These are phyloP conservation scores for Fusarium palustre DNA, from an alignment of 2,329 filamentous ascomycete genomes.

Conservation along the genomic window DNA sequence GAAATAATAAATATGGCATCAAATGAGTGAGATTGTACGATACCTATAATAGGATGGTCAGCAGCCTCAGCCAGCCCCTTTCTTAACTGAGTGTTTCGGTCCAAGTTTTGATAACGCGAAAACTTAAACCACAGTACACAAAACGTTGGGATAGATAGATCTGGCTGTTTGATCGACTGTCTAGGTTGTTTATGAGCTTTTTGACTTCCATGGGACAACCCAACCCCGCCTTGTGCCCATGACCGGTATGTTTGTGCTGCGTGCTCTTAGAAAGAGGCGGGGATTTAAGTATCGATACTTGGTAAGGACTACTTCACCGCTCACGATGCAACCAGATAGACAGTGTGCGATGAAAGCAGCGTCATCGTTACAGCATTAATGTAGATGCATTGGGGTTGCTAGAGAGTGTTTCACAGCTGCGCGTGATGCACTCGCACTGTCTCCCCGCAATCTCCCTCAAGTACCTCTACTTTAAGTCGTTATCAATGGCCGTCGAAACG, in stretches of 20 bases:
- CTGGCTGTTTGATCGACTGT: slow-evolving; percentile 3
- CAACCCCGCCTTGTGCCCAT: slow-evolving; percentile 46
- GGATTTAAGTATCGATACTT: slow-evolving; percentile 38
- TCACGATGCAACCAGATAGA: slow-evolving; percentile 12
- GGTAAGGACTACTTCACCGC: slow-evolving; percentile 19
- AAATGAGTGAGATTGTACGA: not conserved
- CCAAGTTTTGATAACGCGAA: not conserved
- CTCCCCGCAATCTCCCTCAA: not conserved
- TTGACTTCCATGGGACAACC: slow-evolving; percentile 24
- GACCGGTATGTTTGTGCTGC: slow-evolving; percentile 41
- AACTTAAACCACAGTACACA: not conserved
- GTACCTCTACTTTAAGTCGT: slow-evolving; percentile 39
- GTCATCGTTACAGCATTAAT: slow-evolving; percentile 39
- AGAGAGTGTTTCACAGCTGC: slow-evolving; percentile 3
- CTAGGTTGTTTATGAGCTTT: slow-evolving; percentile 16
- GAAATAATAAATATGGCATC: slow-evolving; percentile 1
- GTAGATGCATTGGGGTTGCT: not conserved
- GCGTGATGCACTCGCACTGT: slow-evolving; percentile 42
- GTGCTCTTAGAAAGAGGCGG: slow-evolving; percentile 33
- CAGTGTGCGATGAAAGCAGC: slow-evolving; percentile 37
- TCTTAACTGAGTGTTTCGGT: not conserved
- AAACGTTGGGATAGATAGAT: not conserved
- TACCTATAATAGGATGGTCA: not conserved
- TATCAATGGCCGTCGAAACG: slow-evolving; percentile 37
- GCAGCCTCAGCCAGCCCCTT: slow-evolving; percentile 4